phyloP scores from a whole-genome alignment of 371 early-diverging fungal genomes.

The Mucor velutinosus region DNA sequence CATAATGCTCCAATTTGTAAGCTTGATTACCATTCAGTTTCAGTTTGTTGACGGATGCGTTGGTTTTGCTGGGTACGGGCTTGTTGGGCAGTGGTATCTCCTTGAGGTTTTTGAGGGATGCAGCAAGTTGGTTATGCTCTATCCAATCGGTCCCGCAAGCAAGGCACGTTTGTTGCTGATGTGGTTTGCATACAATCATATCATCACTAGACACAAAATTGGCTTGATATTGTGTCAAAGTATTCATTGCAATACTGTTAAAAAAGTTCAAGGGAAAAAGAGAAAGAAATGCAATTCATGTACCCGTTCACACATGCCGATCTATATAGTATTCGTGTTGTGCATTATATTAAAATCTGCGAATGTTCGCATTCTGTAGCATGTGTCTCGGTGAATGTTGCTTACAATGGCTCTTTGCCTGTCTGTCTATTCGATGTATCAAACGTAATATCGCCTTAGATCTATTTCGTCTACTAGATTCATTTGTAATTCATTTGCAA shows the following conservation, averaged over 20 bases:
- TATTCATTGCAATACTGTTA: not conserved
- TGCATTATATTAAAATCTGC: not conserved
- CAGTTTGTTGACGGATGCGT: conserved; percentile 59
- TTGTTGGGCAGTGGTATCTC: conserved; percentile 68
- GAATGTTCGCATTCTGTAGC: not conserved
- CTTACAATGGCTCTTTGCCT: not conserved
- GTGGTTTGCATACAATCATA: conserved; percentile 46
- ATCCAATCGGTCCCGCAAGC: conserved; percentile 50
- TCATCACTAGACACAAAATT: not conserved
- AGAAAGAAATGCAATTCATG: not conserved
- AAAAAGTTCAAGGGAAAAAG: not conserved
- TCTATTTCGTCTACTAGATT: no score
- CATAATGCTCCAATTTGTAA: conserved; percentile 63
- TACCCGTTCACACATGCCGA: not conserved
- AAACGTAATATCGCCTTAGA: no score
- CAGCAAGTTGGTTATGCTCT: conserved; percentile 52
- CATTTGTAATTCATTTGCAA: not conserved
- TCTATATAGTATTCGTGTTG: not conserved
- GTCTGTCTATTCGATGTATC: no score
- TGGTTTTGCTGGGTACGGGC: conserved; percentile 53
- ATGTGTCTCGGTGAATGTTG: not conserved
- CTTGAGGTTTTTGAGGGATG: conserved; percentile 41
- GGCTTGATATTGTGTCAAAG: not conserved
- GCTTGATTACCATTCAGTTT: conserved; percentile 71
- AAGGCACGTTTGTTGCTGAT: conserved; percentile 48